Conservation (phyloP, 1,284 basidiomycete species). For the Xanthoconium separans region DNA sequence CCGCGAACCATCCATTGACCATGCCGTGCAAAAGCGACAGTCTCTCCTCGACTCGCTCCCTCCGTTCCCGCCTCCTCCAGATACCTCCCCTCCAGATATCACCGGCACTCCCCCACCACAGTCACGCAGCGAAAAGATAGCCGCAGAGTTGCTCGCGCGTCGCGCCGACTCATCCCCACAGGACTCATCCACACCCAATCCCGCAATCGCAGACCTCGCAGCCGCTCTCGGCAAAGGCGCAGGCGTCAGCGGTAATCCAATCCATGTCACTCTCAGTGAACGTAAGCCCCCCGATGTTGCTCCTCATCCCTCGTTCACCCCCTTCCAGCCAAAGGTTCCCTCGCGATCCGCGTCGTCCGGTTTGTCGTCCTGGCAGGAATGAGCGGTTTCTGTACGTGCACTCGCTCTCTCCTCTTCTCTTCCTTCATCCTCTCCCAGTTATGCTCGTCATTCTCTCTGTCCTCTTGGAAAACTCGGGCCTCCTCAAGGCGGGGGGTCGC, state of each 20-base stretch:
- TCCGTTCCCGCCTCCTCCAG: constrained; percentile 18
- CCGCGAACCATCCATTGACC: constrained; percentile 54
- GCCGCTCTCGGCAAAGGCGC: constrained; percentile 42
- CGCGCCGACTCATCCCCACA: constrained; percentile 19
- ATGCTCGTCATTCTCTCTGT: constrained; percentile 83
- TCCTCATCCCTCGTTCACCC: neutral
- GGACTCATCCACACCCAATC: constrained; percentile 26
- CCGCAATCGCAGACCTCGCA: constrained; percentile 42
- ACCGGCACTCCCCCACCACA: constrained; percentile 10
- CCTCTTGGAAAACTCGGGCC: constrained; percentile 87
- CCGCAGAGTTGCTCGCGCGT: constrained; percentile 53
- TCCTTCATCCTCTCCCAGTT: constrained; percentile 42
- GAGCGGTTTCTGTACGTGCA: constrained; percentile 50
- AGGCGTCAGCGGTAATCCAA: constrained; percentile 54
- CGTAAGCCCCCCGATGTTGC: constrained; percentile 44
- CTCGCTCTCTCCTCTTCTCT: neutral
- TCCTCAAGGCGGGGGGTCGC: constrained; percentile 83
- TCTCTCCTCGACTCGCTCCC: constrained; percentile 48
- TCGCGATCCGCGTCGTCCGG: constrained; percentile 60
- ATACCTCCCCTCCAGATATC: constrained; percentile 9
- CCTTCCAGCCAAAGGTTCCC: constrained; percentile 59
- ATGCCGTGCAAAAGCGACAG: constrained; percentile 68
- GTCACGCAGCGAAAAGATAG: constrained; percentile 51
- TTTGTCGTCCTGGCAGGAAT: constrained; percentile 54
- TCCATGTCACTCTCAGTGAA: constrained; percentile 79